These are phyloP conservation scores for Adansonia rubrostipa DNA, from an alignment of 441 rosid genomes.

Conservation along the genomic window DNA sequence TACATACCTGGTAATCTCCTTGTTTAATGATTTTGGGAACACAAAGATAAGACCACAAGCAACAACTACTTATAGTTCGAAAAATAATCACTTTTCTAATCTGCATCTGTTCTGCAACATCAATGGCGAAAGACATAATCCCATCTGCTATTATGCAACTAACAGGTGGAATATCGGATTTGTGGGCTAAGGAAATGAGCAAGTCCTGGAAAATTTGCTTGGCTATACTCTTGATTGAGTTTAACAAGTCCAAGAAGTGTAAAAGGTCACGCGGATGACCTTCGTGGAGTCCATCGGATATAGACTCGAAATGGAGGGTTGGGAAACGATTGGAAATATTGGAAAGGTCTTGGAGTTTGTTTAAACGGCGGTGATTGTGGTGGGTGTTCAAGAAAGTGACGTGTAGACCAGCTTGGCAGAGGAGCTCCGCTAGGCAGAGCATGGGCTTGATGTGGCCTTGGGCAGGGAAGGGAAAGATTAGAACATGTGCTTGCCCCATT, in stretches of 20 bases:
- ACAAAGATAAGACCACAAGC: constrained; percentile 37
- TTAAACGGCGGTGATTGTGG: constrained; percentile 33
- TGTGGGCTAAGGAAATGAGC: not conserved
- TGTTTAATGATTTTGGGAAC: constrained; percentile 30
- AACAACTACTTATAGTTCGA: constrained; percentile 36
- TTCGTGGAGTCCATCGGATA: constrained; percentile 38
- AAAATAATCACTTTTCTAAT: constrained; percentile 25
- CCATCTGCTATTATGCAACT: constrained; percentile 45
- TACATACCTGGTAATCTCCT: constrained; percentile 1
- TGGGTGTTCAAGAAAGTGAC: constrained; percentile 44
- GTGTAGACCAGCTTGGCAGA: constrained; percentile 32
- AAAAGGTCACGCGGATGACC: constrained; percentile 32
- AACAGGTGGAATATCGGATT: not conserved
- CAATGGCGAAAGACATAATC: constrained; percentile 36
- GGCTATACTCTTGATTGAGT: constrained; percentile 11
- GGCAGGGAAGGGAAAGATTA: constrained; percentile 32
- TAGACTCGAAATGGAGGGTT: constrained; percentile 30
- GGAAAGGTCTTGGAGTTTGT: constrained; percentile 38
- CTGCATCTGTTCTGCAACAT: constrained; percentile 40
- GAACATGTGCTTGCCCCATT: constrained; percentile 30
- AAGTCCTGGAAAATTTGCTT: constrained; percentile 23
- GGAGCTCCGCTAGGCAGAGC: constrained; percentile 42
- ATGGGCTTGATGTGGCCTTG: constrained; percentile 46
- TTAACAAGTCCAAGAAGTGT: not conserved
- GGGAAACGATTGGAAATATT: constrained; percentile 20